Evolutionary conservation across 768 basidiomycete genomes (phyloP).

Genomic region (Pleurotus sapidus): DNA sequence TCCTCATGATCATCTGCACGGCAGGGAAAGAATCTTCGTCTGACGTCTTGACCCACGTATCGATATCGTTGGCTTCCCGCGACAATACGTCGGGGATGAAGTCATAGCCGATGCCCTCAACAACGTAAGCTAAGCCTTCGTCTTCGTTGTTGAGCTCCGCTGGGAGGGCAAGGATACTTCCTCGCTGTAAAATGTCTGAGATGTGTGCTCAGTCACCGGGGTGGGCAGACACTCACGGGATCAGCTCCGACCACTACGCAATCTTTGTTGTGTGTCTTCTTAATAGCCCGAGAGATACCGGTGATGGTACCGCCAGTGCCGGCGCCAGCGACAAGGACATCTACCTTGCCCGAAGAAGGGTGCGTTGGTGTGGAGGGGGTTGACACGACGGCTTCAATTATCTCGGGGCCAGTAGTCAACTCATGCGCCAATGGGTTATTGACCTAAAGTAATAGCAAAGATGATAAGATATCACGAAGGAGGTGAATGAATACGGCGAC

Average conservation of each 20-base stretch:
- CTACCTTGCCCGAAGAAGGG: conserved; percentile 73
- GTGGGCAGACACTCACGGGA: conserved; percentile 54
- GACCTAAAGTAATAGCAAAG: conserved; percentile 30
- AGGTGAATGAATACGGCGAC: conserved; percentile 17
- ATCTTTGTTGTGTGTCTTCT: conserved; percentile 71
- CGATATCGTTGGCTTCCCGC: conserved; percentile 54
- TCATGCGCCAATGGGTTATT: conserved; percentile 94
- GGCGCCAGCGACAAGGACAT: conserved; percentile 80
- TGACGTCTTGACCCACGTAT: conserved; percentile 82
- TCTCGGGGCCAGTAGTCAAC: conserved; percentile 86
- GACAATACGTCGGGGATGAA: conserved; percentile 87
- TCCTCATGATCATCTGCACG: conserved; percentile 72
- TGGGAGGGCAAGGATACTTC: conserved; percentile 83
- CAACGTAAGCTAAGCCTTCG: conserved; percentile 56
- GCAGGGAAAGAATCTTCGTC: conserved; percentile 81
- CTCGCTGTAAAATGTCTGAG: conserved; percentile 48
- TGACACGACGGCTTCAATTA: conserved; percentile 71
- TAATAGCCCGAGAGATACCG: conserved; percentile 79
- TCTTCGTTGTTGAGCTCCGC: conserved; percentile 55
- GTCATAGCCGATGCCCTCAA: conserved; percentile 98
- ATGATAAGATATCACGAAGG: background rate
- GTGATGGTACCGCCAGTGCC: conserved; percentile 96
- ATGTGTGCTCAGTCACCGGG: background rate
- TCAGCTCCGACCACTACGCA: conserved; percentile 85
- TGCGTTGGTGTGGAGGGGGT: conserved; percentile 56